phyloP scores from a whole-genome alignment of 306 rosid genomes.

The Parietaria judaica region DNA sequence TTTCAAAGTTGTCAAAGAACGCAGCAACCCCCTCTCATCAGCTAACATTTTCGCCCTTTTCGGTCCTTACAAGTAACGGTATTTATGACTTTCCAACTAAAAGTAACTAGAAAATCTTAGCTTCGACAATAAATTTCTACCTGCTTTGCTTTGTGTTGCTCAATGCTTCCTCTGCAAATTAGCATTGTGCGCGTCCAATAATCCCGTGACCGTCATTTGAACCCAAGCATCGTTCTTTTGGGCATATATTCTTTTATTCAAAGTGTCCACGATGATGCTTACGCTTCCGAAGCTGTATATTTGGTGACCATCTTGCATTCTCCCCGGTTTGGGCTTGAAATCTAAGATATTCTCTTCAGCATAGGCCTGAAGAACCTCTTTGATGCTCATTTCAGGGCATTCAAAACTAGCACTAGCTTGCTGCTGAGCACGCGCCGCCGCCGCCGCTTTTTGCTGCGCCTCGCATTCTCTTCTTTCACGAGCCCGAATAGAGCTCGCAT shows the following conservation, averaged over 20 bases:
- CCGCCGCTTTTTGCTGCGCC: slow-evolving; percentile 70
- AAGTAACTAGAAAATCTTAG: not conserved
- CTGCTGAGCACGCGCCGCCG: slow-evolving; percentile 48
- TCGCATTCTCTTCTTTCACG: slow-evolving; percentile 89
- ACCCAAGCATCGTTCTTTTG: slow-evolving; percentile 67
- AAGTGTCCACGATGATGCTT: slow-evolving; percentile 59
- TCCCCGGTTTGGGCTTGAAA: slow-evolving; percentile 69
- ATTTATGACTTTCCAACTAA: no score
- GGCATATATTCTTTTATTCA: slow-evolving; percentile 62
- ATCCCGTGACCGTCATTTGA: slow-evolving; percentile 55
- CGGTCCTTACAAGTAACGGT: no score
- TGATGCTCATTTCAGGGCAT: slow-evolving; percentile 66
- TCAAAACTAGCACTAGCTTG: slow-evolving; percentile 53
- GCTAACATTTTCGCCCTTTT: no score
- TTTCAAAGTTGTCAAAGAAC: no score
- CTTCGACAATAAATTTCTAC: not conserved
- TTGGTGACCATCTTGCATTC: slow-evolving; percentile 76
- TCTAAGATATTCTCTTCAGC: slow-evolving; percentile 67
- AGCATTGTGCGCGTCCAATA: slow-evolving; percentile 62
- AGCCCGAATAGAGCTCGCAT: slow-evolving; percentile 58
- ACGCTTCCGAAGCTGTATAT: slow-evolving; percentile 74
- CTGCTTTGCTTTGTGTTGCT: not conserved
- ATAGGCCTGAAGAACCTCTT: slow-evolving; percentile 72
- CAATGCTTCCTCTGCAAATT: slow-evolving; percentile 24
- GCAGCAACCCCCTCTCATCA: no score